Evolutionary conservation across 169 alveolate genomes (phyloP).

Genomic region (Babesia divergens): DNA sequence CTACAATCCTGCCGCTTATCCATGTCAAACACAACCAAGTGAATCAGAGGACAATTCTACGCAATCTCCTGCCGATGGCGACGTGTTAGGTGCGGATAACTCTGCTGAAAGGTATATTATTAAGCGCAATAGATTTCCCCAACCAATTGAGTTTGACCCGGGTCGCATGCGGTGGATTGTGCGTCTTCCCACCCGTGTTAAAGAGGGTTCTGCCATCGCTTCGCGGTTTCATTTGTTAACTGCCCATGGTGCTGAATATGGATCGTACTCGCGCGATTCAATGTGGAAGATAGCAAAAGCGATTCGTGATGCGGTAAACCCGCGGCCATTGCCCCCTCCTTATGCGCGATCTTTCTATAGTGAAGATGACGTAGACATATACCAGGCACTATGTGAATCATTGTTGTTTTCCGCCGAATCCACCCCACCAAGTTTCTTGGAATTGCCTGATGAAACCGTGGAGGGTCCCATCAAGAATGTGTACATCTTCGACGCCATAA

Average conservation of each 20-base stretch:
- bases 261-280: background rate
- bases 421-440: background rate
- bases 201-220: background rate
- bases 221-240: too few species aligned
- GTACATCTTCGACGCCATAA: slow-evolving; percentile 6
- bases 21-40: background rate
- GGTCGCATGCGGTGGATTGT: slow-evolving; percentile 25
- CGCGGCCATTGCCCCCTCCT: background rate
- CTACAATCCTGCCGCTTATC: slow-evolving; percentile 43
- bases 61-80: background rate
- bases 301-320: background rate
- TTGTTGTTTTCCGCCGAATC: background rate
- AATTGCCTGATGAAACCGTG: slow-evolving; percentile 8
- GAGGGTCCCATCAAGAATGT: background rate
- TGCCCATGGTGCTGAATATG: background rate
- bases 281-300: background rate
- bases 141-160: slow-evolving; percentile 9
- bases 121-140: slow-evolving; percentile 9
- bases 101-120: background rate
- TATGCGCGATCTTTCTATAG: too few species aligned
- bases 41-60: background rate
- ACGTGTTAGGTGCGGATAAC: background rate
- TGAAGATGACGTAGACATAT: too few species aligned
- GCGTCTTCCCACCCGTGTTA: background rate
- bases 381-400: background rate